phyloP scores from a whole-genome alignment of 169 alveolate species.

The Cyclospora cayetanensis region DNA sequence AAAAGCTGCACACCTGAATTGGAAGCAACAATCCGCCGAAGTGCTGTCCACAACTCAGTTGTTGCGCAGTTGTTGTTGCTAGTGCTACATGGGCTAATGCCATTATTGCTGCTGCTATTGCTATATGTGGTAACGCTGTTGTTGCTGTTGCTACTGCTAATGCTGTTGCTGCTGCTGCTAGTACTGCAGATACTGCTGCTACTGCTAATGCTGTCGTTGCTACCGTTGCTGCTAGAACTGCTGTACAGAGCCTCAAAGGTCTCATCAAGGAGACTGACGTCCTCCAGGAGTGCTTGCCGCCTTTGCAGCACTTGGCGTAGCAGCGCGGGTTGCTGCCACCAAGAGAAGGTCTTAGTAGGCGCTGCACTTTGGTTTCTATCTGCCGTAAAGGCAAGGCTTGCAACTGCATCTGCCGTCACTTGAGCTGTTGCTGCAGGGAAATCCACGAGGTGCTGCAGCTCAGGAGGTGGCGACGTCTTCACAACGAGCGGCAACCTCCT shows the following conservation, averaged over 20 bases:
- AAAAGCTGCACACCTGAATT: neutral
- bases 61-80: neutral
- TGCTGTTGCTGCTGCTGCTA: conserved; percentile 11
- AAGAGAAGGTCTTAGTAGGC: too few species aligned
- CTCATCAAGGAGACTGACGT: conserved; percentile 47
- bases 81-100: neutral
- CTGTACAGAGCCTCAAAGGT: conserved; percentile 7
- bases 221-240: conserved; percentile 19
- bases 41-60: conserved; percentile 32
- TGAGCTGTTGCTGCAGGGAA: conserved; percentile 48
- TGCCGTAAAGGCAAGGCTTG: neutral
- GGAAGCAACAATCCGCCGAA: conserved; percentile 5
- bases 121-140: too few species aligned
- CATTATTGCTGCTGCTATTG: neutral
- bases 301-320: neutral
- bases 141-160: conserved; percentile 50
- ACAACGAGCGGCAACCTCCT: neutral
- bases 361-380: neutral
- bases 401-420: conserved; percentile 23
- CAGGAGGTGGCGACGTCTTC: neutral
- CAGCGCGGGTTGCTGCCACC: conserved; percentile 5
- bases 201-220: conserved; percentile 29
- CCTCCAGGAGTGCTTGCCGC: conserved; percentile 54
- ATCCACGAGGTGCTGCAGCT: conserved; percentile 37
- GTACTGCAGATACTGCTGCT: conserved; percentile 43